These are phyloP conservation scores for Pseudocercospora eumusae DNA, from an alignment of 2,329 filamentous ascomycete genomes.

Conservation along the genomic window DNA sequence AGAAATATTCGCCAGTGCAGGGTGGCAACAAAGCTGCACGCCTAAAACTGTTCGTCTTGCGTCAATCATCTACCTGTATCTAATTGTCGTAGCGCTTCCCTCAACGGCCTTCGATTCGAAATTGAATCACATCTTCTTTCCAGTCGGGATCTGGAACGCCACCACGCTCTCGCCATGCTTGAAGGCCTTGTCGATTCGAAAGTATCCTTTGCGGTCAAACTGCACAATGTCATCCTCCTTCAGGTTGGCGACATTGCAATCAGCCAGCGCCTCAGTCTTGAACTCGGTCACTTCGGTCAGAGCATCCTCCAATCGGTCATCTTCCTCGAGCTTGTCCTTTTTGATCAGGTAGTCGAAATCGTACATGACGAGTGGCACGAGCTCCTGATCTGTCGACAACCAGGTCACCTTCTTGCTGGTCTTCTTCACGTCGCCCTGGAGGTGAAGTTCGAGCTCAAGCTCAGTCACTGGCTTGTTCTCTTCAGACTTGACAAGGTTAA, in stretches of 20 bases:
- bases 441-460: slow-evolving; percentile 81
- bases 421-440: slow-evolving; percentile 89
- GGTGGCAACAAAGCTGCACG: not conserved
- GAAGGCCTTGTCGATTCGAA: slow-evolving; percentile 71
- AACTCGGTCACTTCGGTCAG: slow-evolving; percentile 75
- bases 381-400: slow-evolving; percentile 75
- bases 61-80: not conserved
- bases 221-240: slow-evolving; percentile 92
- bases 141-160: slow-evolving; percentile 70
- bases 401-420: slow-evolving; percentile 97
- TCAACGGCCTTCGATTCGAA: not conserved
- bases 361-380: slow-evolving; percentile 81
- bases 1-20: not conserved
- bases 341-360: slow-evolving; percentile 95
- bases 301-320: slow-evolving; percentile 82
- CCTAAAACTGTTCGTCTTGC: not conserved
- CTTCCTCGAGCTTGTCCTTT: slow-evolving; percentile 89
- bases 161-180: slow-evolving; percentile 61
- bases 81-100: not conserved
- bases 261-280: slow-evolving; percentile 73
- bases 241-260: slow-evolving; percentile 74
- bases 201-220: slow-evolving; percentile 91
- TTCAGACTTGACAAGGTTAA: slow-evolving; percentile 51
- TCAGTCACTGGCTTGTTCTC: slow-evolving; percentile 62
- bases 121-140: slow-evolving; percentile 48